A percentile compares a stretch with the other conserved stretches of the same genome.
phyloP scores from a whole-genome alignment of 345 rosid genomes.

The Citrus medica region DNA sequence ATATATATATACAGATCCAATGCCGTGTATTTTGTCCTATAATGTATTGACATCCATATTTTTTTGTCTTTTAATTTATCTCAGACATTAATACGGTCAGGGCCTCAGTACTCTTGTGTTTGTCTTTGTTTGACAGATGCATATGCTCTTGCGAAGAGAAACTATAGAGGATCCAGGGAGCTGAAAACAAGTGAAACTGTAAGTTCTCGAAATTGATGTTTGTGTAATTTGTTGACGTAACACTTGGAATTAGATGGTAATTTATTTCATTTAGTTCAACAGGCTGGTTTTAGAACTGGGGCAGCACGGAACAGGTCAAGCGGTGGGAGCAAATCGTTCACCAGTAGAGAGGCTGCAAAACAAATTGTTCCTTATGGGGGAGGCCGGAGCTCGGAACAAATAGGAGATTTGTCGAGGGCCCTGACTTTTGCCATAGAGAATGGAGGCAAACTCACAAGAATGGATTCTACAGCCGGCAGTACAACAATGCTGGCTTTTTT shows the following conservation, averaged over 20 bases:
- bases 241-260: background rate
- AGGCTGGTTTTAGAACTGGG: constrained; percentile 43
- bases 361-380: constrained; percentile 57
- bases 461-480: constrained; percentile 50
- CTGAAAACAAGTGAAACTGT: constrained; percentile 37
- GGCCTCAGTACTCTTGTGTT: too few species aligned
- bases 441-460: constrained; percentile 58
- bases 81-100: too few species aligned
- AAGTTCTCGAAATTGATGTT: constrained; percentile 27
- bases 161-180: constrained; percentile 45
- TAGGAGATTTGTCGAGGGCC: constrained; percentile 61
- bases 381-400: constrained; percentile 38
- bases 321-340: constrained; percentile 33
- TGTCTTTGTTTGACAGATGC: constrained; percentile 41
- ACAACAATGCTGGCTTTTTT: constrained; percentile 55
- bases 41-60: too few species aligned
- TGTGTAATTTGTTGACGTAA: background rate
- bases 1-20: too few species aligned
- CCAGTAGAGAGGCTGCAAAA: constrained; percentile 31
- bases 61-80: too few species aligned
- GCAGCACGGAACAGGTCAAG: constrained; percentile 12
- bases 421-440: constrained; percentile 73
- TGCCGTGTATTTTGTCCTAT: too few species aligned
- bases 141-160: constrained; percentile 43
- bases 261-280: constrained; percentile 17